Evolutionary conservation across 108 stramenopile genomes (phyloP).

Genomic region (Tribonema minus): DNA sequence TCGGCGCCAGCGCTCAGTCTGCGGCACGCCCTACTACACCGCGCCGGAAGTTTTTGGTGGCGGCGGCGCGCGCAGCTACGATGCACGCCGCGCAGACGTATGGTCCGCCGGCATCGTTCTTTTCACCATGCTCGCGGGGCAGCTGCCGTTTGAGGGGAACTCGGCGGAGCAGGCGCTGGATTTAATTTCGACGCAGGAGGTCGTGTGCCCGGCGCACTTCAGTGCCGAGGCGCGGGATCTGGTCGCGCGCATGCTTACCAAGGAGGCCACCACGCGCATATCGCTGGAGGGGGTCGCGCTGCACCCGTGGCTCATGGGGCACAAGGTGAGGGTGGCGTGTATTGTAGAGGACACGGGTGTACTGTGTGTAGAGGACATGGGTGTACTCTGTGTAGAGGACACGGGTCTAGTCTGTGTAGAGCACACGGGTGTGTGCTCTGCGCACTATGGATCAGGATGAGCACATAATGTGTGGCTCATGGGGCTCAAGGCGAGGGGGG

Average conservation of each 20-base stretch:
- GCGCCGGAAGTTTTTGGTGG: constrained; percentile 53
- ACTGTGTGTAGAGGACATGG: no score
- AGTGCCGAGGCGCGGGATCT: background rate
- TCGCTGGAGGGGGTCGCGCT: background rate
- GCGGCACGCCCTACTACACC: constrained; percentile 65
- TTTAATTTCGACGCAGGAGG: background rate
- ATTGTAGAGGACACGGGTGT: no score
- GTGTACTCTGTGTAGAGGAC: no score
- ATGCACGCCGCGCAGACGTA: constrained; percentile 35
- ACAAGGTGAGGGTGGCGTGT: no score
- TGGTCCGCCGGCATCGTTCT: constrained; percentile 45
- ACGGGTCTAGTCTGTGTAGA: no score
- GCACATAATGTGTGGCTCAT: no score
- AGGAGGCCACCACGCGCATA: background rate
- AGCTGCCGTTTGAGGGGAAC: background rate
- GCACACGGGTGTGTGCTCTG: no score
- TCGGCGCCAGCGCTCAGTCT: background rate
- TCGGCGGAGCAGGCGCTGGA: background rate
- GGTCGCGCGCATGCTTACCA: constrained; percentile 55
- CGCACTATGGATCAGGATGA: no score
- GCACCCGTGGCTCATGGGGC: background rate
- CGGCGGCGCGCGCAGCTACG: constrained; percentile 37
- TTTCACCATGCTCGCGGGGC: background rate
- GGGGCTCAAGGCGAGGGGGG: no score
- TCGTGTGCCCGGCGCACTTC: constrained; percentile 42